Evolutionary conservation across 129 eudicot genomes (phyloP), one percentile per base, ranked within the genome.

Genomic region (Arctium minus): DNA sequence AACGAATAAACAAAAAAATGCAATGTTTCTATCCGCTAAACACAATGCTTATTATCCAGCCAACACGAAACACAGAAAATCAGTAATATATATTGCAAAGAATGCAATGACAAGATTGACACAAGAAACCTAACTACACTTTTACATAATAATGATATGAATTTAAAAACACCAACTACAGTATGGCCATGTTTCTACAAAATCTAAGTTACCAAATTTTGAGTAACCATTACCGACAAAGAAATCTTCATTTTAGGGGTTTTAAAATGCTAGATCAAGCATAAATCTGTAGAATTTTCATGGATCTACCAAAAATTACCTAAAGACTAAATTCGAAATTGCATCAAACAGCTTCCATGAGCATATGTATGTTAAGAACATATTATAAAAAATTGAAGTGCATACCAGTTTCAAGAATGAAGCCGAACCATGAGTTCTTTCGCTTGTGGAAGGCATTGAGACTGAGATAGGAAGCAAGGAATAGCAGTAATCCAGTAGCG

Each of bases 391-490:
- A 8, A 22, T 31, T 33, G 4, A 64, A 70, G 74, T 35, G 22
- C 80, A 79, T 88, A 93, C 99, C 94, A 29, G 94, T 91, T 83
- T 93, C 92, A 68, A 89, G 89, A 82, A 96, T 85, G 70, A 90
- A 79, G 39, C 92, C 98, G 29, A 92, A 72, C 84, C 89, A 89
- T 0, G 98, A 93, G 74, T 96, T 96, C 68, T 87, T 93, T 39
- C 91, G 85, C 77, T 91, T 93, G 9, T 89, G 88, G 42, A 86
- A 96, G 13, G 99, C 98, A 44, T 84, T 91, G 60, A 93, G 98
- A 70, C 97, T 96, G 88, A 96, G 90, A 84, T 88, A 93, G 9
- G 97, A 97, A 81, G 98, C 99, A 22, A 93, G 31, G 77, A 96
- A 72, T 82, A 96, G 92, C 86, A 90, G 60, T 8, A 96, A 80